Percentiles rank a stretch among this genome's conserved stretches.
Evolutionary conservation across 139 green algal species (phyloP).

Genomic region (Chlamydomonas sp.): DNA sequence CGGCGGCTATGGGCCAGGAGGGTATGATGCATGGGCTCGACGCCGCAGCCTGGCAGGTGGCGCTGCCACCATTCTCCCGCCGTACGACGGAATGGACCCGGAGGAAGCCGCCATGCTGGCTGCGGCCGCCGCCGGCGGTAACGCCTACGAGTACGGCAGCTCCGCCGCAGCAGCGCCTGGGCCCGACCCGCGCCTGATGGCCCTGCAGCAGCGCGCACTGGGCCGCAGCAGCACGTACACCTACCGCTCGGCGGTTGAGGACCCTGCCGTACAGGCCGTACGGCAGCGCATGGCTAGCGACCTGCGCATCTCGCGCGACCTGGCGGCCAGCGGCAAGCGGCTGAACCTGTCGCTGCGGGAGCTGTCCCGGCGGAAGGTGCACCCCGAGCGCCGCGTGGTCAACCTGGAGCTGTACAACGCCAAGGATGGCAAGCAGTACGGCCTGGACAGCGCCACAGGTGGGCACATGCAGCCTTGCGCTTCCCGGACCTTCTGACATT

Average conservation of each 20-base stretch:
- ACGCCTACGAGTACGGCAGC: no score
- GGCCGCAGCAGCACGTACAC: not conserved
- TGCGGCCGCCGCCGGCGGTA: no score
- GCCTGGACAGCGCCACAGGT: slow-evolving; percentile 12
- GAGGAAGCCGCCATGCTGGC: no score
- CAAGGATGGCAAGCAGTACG: slow-evolving; percentile 5
- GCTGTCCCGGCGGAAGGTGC: slow-evolving; percentile 17
- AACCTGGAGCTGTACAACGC: slow-evolving; percentile 6
- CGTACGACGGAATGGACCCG: no score
- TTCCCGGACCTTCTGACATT: no score
- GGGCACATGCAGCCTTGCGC: not conserved
- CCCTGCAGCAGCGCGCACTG: slow-evolving; percentile 1
- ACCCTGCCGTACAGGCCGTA: not conserved
- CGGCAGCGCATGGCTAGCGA: slow-evolving; percentile 19
- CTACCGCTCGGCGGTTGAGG: not conserved
- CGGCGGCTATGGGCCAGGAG: no score
- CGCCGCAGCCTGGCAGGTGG: no score
- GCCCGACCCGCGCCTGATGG: no score
- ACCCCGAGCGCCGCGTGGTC: slow-evolving; percentile 22
- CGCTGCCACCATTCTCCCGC: no score
- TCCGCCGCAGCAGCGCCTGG: no score
- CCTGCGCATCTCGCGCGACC: not conserved
- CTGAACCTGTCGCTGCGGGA: slow-evolving; percentile 20
- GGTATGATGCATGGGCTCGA: no score
- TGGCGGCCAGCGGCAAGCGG: not conserved